Percentiles rank a stretch among this genome's conserved stretches.
Conservation (phyloP, 768 basidiomycete genomes). For the Kwoniella dejecticola region DNA sequence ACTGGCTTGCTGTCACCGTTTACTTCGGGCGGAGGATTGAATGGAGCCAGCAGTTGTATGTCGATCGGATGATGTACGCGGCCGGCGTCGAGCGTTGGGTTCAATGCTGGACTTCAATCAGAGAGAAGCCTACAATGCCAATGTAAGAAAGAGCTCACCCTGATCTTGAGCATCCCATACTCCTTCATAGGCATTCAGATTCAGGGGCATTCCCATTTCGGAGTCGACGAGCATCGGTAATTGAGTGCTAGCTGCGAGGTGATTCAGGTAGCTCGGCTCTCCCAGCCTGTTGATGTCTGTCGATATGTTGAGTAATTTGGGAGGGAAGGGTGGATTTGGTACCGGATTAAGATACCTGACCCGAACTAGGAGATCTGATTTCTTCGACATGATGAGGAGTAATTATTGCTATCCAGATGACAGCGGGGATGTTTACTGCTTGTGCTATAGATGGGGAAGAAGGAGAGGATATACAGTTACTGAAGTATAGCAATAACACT, state of each 20-base stretch:
- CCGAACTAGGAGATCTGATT: slow-evolving; percentile 77
- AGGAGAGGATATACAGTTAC: too few relatives aligned
- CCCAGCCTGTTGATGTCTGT: slow-evolving; percentile 87
- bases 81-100: slow-evolving; percentile 68
- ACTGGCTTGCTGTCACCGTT: slow-evolving; percentile 57
- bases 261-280: slow-evolving; percentile 77
- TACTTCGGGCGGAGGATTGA: slow-evolving; percentile 12
- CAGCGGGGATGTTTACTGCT: background rate
- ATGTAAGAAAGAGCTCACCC: slow-evolving; percentile 42
- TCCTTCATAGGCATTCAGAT: slow-evolving; percentile 77
- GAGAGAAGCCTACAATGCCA: too few relatives aligned
- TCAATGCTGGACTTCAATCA: slow-evolving; percentile 59
- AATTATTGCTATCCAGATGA: background rate
- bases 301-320: slow-evolving; percentile 88
- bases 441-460: background rate
- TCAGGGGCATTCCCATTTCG: slow-evolving; percentile 94
- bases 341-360: slow-evolving; percentile 93
- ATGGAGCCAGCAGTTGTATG: slow-evolving; percentile 66
- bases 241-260: slow-evolving; percentile 75
- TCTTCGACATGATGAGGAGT: slow-evolving; percentile 35
- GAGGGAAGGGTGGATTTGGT: slow-evolving; percentile 94
- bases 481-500: too few relatives aligned
- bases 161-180: slow-evolving; percentile 80
- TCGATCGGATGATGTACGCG: slow-evolving; percentile 50
- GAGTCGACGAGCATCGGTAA: slow-evolving; percentile 96